Percentiles rank a stretch among this genome's conserved stretches.
Evolutionary conservation across 2,329 filamentous ascomycete species (phyloP).

Genomic region (Davidsoniella neocaledoniae): DNA sequence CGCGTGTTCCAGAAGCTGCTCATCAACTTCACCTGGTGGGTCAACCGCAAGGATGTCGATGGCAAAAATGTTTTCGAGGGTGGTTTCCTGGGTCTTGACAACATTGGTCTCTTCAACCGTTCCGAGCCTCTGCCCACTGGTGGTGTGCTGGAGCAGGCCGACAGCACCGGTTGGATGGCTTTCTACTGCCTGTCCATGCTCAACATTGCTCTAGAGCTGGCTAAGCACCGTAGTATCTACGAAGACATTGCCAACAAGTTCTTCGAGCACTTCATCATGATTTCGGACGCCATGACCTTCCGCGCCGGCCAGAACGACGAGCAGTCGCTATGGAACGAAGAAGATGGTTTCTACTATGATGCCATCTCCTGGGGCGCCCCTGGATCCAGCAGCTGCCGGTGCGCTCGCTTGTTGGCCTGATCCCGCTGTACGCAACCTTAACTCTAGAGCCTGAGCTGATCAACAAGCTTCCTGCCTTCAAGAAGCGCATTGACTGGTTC

Average conservation of each 20-base stretch:
- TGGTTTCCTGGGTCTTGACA: slow-evolving; percentile 87
- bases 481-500: slow-evolving; percentile 88
- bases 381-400: slow-evolving; percentile 89
- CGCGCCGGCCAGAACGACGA: slow-evolving; percentile 52
- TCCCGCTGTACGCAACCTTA: slow-evolving; percentile 80
- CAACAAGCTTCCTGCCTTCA: slow-evolving; percentile 81
- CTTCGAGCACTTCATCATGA: slow-evolving; percentile 96
- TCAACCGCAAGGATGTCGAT: slow-evolving; percentile 85
- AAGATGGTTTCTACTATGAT: slow-evolving; percentile 97
- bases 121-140: slow-evolving; percentile 90
- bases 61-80: slow-evolving; percentile 97
- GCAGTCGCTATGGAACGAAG: slow-evolving; percentile 85
- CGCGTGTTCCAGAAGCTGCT: slow-evolving; percentile 91
- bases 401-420: slow-evolving; percentile 79
- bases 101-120: slow-evolving; percentile 93
- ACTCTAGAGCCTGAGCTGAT: slow-evolving; percentile 89
- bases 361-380: slow-evolving; percentile 88
- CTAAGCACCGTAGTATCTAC: slow-evolving; percentile 87
- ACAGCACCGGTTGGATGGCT: slow-evolving; percentile 98
- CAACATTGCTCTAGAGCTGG: slow-evolving; percentile 87
- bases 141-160: slow-evolving; percentile 84
- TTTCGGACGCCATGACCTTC: slow-evolving; percentile 93
- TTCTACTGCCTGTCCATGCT: slow-evolving; percentile 96
- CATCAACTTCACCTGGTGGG: slow-evolving; percentile 98
- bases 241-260: slow-evolving; percentile 97